phyloP scores from a whole-genome alignment of 1,139 yeast genomes.

The Taiozyma sp. region DNA sequence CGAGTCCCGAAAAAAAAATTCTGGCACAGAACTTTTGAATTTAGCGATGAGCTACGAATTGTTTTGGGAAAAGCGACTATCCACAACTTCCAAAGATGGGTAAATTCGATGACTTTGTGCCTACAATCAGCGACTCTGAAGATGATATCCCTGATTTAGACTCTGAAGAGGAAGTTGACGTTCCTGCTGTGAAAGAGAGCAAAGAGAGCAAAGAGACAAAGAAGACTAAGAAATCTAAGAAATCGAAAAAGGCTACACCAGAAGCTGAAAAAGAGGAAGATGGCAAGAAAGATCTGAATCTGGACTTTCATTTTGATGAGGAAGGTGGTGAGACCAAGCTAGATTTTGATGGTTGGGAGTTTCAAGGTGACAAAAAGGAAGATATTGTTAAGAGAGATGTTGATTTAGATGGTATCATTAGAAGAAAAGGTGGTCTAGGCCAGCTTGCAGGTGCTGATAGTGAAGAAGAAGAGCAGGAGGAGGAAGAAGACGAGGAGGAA shows the following conservation, averaged over 20 bases:
- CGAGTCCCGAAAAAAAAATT: not conserved
- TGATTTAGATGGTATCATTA: slow-evolving; percentile 82
- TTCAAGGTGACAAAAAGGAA: slow-evolving; percentile 44
- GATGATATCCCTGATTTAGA: slow-evolving; percentile 57
- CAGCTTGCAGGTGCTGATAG: slow-evolving; percentile 45
- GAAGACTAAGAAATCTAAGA: slow-evolving; percentile 28
- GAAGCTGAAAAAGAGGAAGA: slow-evolving; percentile 27
- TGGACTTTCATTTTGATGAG: slow-evolving; percentile 63
- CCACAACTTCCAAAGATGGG: slow-evolving; percentile 6
- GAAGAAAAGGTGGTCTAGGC: slow-evolving; percentile 73
- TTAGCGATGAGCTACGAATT: slow-evolving; percentile 6
- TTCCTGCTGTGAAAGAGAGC: slow-evolving; percentile 1
- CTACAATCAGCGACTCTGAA: slow-evolving; percentile 74
- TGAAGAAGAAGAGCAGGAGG: slow-evolving; percentile 30
- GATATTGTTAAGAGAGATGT: slow-evolving; percentile 50
- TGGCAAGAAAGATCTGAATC: slow-evolving; percentile 54
- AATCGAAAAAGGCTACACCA: slow-evolving; percentile 24
- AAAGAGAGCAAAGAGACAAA: slow-evolving; percentile 14
- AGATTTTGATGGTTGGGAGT: slow-evolving; percentile 80
- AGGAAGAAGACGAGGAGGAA: slow-evolving; percentile 21
- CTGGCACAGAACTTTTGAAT: not conserved
- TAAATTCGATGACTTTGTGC: slow-evolving; percentile 43
- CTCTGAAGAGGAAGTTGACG: slow-evolving; percentile 38
- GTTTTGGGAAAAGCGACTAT: not conserved
- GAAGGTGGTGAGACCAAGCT: slow-evolving; percentile 50